Evolutionary conservation across 1,139 yeast genomes (phyloP).

Genomic region (Kodamaea fungicola): DNA sequence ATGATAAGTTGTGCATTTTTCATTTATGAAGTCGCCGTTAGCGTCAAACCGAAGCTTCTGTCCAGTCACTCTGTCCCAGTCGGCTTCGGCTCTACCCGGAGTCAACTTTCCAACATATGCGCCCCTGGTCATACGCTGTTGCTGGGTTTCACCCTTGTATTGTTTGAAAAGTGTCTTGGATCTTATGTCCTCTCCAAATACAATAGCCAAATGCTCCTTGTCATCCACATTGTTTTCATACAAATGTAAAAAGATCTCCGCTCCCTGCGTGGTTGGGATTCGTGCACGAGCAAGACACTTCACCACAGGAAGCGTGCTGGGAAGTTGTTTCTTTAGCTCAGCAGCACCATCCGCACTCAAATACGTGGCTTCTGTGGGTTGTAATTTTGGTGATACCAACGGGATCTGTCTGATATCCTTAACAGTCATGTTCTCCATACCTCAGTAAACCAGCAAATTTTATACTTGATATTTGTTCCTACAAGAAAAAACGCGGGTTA

Average conservation of each 20-base stretch:
- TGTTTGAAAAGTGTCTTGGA: slow-evolving; percentile 66
- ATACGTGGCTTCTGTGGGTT: slow-evolving; percentile 20
- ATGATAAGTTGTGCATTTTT: slow-evolving; percentile 32
- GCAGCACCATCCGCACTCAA: slow-evolving; percentile 10
- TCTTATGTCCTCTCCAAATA: slow-evolving; percentile 88
- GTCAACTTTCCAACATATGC: slow-evolving; percentile 87
- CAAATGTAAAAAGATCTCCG: slow-evolving; percentile 87
- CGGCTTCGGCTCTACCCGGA: slow-evolving; percentile 79
- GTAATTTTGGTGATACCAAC: slow-evolving; percentile 34
- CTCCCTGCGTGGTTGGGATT: slow-evolving; percentile 89
- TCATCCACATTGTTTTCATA: slow-evolving; percentile 82
- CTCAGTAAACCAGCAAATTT: too few relatives aligned
- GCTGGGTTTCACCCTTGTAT: slow-evolving; percentile 74
- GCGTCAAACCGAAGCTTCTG: slow-evolving; percentile 44
- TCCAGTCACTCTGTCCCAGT: slow-evolving; percentile 47
- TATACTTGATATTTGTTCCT: not conserved
- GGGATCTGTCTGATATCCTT: slow-evolving; percentile 24
- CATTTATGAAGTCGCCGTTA: slow-evolving; percentile 46
- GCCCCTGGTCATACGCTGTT: slow-evolving; percentile 94
- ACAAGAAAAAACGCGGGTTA: not conserved
- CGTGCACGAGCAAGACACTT: slow-evolving; percentile 88
- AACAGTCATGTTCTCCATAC: not conserved
- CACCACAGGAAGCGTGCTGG: slow-evolving; percentile 58
- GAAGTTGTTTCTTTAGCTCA: slow-evolving; percentile 19
- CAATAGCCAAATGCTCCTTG: slow-evolving; percentile 96